These are phyloP conservation scores for Penicillium italicum DNA, from an alignment of 2,329 filamentous ascomycete genomes.

Conservation along the genomic window DNA sequence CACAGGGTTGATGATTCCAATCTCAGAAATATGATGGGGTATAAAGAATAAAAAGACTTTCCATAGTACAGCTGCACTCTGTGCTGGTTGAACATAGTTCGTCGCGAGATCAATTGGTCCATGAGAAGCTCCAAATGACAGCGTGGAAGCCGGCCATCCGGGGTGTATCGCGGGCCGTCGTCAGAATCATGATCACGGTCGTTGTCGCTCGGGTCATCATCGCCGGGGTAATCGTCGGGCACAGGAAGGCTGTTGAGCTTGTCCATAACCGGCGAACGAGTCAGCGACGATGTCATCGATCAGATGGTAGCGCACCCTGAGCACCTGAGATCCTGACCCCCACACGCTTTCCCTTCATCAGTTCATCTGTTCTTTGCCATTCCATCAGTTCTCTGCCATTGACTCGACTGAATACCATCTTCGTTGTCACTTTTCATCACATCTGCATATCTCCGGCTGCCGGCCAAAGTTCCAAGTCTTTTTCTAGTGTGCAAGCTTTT, in stretches of 20 bases:
- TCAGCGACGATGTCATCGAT: not conserved
- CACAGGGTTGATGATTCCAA: not conserved
- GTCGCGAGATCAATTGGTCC: not conserved
- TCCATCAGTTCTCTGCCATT: not conserved
- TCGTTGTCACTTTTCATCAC: not conserved
- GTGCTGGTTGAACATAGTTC: not conserved
- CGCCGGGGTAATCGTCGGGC: too few relatives aligned
- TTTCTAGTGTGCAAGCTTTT: not conserved
- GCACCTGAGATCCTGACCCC: too few relatives aligned
- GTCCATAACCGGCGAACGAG: not conserved
- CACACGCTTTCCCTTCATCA: too few relatives aligned
- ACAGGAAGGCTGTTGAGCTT: too few relatives aligned
- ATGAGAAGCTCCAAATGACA: not conserved
- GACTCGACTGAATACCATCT: not conserved
- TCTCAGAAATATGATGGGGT: too few relatives aligned
- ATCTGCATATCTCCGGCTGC: not conserved
- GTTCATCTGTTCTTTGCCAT: too few relatives aligned
- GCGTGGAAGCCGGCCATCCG: not conserved
- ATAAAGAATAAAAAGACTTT: too few relatives aligned
- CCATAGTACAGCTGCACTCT: not conserved
- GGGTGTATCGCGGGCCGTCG: too few relatives aligned
- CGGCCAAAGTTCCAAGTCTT: not conserved
- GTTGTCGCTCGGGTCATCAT: too few relatives aligned
- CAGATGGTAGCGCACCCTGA: not conserved
- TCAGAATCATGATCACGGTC: too few relatives aligned